Percentiles rank a stretch among this genome's conserved stretches.
phyloP scores from a whole-genome alignment of 1,284 basidiomycete genomes.

The Fomitopsis betulina region DNA sequence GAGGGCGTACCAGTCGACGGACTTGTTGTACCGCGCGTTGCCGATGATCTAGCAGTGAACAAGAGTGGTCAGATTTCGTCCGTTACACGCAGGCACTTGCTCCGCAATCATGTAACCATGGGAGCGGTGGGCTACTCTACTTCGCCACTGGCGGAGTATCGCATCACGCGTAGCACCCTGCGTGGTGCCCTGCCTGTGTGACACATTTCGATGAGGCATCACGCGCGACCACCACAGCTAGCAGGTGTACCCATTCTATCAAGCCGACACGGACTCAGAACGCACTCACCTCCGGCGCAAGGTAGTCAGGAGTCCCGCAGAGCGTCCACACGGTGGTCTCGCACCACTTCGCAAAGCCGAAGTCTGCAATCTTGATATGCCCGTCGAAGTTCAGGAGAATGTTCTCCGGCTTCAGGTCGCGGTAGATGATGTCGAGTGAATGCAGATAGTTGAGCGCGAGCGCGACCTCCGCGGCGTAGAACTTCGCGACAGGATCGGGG shows the following conservation, averaged over 20 bases:
- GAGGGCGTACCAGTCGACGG: slow-evolving; percentile 98
- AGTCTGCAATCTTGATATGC: slow-evolving; percentile 98
- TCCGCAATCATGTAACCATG: no score
- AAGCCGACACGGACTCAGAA: neutral
- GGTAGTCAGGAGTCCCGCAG: slow-evolving; percentile 97
- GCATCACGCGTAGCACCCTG: no score
- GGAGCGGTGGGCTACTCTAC: no score
- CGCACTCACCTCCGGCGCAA: slow-evolving; percentile 74
- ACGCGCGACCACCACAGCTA: no score
- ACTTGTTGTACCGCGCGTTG: slow-evolving; percentile 94
- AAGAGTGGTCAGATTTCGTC: slow-evolving; percentile 1
- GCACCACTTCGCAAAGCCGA: slow-evolving; percentile 94
- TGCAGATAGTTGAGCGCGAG: slow-evolving; percentile 94
- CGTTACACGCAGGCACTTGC: no score
- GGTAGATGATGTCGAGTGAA: slow-evolving; percentile 89
- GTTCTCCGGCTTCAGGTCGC: slow-evolving; percentile 98
- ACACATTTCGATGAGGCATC: neutral
- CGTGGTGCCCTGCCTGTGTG: neutral
- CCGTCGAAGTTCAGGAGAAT: slow-evolving; percentile 91
- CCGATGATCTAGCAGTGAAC: slow-evolving; percentile 60
- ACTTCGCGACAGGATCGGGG: slow-evolving; percentile 98
- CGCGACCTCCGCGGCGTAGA: slow-evolving; percentile 97
- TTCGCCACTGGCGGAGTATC: no score
- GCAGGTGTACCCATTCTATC: no score
- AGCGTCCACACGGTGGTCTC: slow-evolving; percentile 94